Evolutionary conservation across 805 yeast genomes (phyloP).

Genomic region (Ogataea methanolica): DNA sequence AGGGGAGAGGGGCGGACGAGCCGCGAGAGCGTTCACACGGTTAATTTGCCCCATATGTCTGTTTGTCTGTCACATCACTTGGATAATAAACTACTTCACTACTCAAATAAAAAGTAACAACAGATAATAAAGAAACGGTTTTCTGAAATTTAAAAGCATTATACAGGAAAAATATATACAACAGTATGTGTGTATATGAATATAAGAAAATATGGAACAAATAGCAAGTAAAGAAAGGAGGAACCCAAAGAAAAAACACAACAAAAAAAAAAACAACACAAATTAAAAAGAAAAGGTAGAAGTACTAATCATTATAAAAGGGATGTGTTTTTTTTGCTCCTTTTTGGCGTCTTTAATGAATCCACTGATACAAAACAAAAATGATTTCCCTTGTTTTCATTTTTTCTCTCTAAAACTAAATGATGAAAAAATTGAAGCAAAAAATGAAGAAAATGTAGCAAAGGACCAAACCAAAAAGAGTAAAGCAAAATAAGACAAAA

Average conservation of each 20-base stretch:
- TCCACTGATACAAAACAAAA: neutral
- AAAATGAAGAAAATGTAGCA: neutral
- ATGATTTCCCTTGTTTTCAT: neutral
- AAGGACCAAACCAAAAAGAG: neutral
- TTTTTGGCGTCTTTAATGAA: too few relatives aligned
- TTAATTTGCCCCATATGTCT: too few relatives aligned
- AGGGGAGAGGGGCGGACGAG: too few relatives aligned
- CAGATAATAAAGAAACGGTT: too few relatives aligned
- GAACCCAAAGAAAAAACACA: neutral
- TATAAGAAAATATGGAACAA: neutral
- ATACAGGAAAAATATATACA: neutral
- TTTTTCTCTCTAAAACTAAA: neutral
- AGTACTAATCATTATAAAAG: constrained; percentile 1
- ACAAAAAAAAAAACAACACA: neutral
- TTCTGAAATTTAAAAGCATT: neutral
- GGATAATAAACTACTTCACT: too few relatives aligned
- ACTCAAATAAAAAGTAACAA: too few relatives aligned
- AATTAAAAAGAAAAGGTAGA: neutral
- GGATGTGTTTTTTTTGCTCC: too few relatives aligned
- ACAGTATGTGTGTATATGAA: neutral
- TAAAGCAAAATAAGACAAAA: neutral
- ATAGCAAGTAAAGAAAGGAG: neutral
- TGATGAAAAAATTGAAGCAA: neutral
- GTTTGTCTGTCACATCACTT: too few relatives aligned
- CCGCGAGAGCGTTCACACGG: too few relatives aligned